These are phyloP conservation scores for Urochloa ruziziensis DNA, from an alignment of 176 grass and related monocot genomes.

Conservation along the genomic window DNA sequence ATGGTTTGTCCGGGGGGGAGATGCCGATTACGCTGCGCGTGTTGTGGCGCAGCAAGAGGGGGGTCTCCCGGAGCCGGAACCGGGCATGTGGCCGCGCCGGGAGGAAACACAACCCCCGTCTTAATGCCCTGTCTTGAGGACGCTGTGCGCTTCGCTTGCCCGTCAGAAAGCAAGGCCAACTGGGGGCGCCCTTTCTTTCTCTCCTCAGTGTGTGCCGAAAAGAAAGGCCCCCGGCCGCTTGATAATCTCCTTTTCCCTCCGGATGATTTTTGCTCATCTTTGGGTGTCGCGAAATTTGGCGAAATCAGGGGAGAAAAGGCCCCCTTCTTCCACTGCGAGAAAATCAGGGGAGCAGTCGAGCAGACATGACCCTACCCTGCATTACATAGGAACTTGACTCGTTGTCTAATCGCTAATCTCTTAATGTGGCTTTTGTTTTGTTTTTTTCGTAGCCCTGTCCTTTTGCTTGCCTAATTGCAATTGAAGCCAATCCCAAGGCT, in stretches of 20 bases:
- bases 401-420: too few species aligned
- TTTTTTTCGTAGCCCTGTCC: too few species aligned
- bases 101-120: conserved; percentile 32
- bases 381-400: not conserved
- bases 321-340: not conserved
- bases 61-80: not conserved
- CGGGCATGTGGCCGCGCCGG: conserved; percentile 26
- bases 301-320: not conserved
- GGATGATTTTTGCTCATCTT: not conserved
- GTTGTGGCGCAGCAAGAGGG: conserved; percentile 23
- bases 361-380: not conserved
- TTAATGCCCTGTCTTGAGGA: conserved; percentile 42
- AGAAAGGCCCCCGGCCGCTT: not conserved
- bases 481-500: not conserved
- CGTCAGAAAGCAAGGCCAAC: not conserved
- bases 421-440: not conserved
- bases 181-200: not conserved
- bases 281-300: not conserved
- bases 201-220: not conserved
- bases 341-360: not conserved
- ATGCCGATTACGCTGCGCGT: conserved; percentile 1
- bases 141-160: not conserved
- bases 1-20: too few species aligned
- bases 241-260: too few species aligned
- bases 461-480: not conserved